Conservation (phyloP, 805 yeast genomes). For the Wickerhamomyces strasburgensis region DNA sequence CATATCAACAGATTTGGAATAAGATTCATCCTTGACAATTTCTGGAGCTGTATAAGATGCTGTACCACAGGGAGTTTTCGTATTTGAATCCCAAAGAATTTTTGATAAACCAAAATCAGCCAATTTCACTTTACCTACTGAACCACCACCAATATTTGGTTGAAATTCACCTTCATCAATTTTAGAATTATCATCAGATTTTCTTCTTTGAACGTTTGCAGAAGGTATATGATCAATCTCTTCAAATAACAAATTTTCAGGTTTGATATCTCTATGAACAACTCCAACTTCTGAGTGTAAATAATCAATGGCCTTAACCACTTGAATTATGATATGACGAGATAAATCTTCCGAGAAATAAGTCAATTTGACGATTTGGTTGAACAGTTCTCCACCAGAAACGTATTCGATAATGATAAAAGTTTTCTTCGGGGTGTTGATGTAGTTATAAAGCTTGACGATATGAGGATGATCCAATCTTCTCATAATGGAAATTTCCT, state of each 20-base stretch:
- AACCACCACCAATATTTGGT: constrained; percentile 86
- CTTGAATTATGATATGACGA: constrained; percentile 58
- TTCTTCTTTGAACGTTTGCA: constrained; percentile 37
- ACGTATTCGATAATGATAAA: constrained; percentile 70
- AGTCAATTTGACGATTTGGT: constrained; percentile 61
- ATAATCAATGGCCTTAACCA: constrained; percentile 60
- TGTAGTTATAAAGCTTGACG: constrained; percentile 59
- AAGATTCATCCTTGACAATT: constrained; percentile 88
- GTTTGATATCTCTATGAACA: constrained; percentile 80
- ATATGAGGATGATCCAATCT: constrained; percentile 60
- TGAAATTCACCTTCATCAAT: constrained; percentile 83
- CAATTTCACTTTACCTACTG: constrained; percentile 80
- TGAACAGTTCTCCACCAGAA: constrained; percentile 74
- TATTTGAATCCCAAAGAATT: constrained; percentile 69
- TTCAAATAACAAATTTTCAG: constrained; percentile 67
- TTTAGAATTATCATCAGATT: constrained; percentile 67
- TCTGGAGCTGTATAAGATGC: constrained; percentile 99
- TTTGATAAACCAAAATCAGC: constrained; percentile 97
- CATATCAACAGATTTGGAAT: constrained; percentile 94
- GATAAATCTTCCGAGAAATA: constrained; percentile 62
- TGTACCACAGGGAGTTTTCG: constrained; percentile 98
- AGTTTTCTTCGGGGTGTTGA: constrained; percentile 56
- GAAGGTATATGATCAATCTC: constrained; percentile 51
- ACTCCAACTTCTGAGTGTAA: constrained; percentile 70
- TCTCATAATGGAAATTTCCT: constrained; percentile 75